Conservation (phyloP, 2,329 filamentous ascomycete genomes). For the Colletotrichum tanaceti region DNA sequence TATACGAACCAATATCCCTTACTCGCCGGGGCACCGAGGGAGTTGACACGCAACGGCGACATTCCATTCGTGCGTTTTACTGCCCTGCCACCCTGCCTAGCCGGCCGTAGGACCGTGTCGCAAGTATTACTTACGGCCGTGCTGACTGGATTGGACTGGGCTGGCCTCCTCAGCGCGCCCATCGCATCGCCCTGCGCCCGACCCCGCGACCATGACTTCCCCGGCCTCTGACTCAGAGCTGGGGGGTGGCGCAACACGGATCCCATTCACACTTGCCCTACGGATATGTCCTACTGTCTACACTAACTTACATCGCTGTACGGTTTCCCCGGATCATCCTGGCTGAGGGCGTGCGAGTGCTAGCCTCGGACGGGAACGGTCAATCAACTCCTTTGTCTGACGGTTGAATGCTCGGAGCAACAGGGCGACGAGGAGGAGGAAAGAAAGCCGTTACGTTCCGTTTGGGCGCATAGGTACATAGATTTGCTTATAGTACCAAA, state of each 20-base stretch:
- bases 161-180: background rate
- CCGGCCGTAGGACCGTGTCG: constrained; percentile 1
- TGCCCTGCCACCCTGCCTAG: background rate
- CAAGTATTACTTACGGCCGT: constrained; percentile 20
- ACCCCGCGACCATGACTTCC: constrained; percentile 27
- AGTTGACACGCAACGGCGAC: constrained; percentile 9
- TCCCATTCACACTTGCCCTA: constrained; percentile 10
- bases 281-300: background rate
- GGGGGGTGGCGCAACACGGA: constrained; percentile 34
- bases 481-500: no score
- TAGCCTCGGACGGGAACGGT: constrained; percentile 29
- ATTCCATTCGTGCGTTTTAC: constrained; percentile 8
- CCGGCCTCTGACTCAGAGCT: constrained; percentile 37
- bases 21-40: background rate
- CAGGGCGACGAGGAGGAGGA: constrained; percentile 2
- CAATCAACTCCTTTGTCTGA: constrained; percentile 25
- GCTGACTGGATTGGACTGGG: constrained; percentile 15
- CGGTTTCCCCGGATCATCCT: constrained; percentile 34
- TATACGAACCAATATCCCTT: constrained; percentile 5
- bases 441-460: constrained; percentile 27
- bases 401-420: constrained; percentile 1
- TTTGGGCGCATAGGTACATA: constrained; percentile 1
- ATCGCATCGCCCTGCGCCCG: background rate
- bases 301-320: constrained; percentile 1
- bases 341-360: constrained; percentile 11